Conservation (phyloP, 306 rosid genomes). For the Casuarina equisetifolia region DNA sequence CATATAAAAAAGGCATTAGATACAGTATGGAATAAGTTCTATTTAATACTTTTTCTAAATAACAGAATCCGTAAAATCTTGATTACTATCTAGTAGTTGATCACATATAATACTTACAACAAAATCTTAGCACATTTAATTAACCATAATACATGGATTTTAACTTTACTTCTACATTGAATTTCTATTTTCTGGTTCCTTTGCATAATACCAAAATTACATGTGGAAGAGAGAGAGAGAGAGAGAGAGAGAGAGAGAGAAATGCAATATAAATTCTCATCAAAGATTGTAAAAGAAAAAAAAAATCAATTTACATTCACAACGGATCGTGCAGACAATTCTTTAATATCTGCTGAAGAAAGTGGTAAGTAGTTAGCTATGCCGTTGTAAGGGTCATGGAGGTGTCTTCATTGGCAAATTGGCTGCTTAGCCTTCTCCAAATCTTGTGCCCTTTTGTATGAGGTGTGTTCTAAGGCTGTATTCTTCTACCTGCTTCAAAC, state of each 20-base stretch:
- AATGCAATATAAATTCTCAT: conserved; percentile 30
- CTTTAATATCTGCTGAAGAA: conserved; percentile 39
- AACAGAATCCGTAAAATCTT: too few species aligned
- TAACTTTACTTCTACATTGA: conserved; percentile 37
- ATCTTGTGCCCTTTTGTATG: conserved; percentile 65
- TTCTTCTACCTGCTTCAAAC: conserved; percentile 70
- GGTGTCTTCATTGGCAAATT: conserved; percentile 37
- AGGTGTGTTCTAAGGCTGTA: conserved; percentile 79
- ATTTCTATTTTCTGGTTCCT: conserved; percentile 32
- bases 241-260: conserved; percentile 11
- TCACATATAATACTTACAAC: too few species aligned
- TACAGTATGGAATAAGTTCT: too few species aligned
- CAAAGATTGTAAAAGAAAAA: conserved; percentile 20
- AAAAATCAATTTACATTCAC: conserved; percentile 47
- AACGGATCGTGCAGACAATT: conserved; percentile 30
- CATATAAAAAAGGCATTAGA: too few species aligned
- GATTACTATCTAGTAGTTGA: too few species aligned
- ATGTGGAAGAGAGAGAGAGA: conserved; percentile 40
- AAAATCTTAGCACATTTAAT: too few species aligned
- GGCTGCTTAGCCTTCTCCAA: conserved; percentile 42
- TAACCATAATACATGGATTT: background rate
- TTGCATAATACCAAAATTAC: conserved; percentile 51
- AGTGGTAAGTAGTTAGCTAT: conserved; percentile 34
- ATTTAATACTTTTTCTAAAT: too few species aligned
- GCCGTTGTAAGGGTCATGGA: conserved; percentile 46